Evolutionary conservation across 2,329 filamentous ascomycete genomes (phyloP).

Genomic region (Zymoseptoria passerinii): DNA sequence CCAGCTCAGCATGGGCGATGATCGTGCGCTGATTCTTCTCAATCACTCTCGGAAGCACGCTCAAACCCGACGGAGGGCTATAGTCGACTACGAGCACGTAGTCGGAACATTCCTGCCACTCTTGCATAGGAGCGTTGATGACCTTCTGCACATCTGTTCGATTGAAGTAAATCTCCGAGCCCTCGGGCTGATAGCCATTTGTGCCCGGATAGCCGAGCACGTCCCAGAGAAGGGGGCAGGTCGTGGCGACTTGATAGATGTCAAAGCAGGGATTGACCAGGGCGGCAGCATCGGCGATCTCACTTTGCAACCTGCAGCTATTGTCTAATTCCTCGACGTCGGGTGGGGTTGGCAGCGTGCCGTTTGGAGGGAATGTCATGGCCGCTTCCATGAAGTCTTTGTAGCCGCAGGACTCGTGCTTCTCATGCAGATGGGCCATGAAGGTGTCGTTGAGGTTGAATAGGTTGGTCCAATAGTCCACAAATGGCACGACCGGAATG

Average conservation of each 20-base stretch:
- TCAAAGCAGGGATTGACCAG: slow-evolving; percentile 70
- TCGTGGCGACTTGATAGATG: slow-evolving; percentile 63
- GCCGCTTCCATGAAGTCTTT: slow-evolving; percentile 52
- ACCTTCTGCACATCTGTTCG: slow-evolving; percentile 31
- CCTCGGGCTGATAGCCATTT: slow-evolving; percentile 54
- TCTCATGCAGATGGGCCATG: slow-evolving; percentile 43
- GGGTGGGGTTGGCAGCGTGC: slow-evolving; percentile 48
- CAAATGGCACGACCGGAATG: slow-evolving; percentile 48
- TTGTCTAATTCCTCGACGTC: slow-evolving; percentile 36
- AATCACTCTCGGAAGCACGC: slow-evolving; percentile 60
- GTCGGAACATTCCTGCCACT: slow-evolving; percentile 51
- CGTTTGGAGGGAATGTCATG: slow-evolving; percentile 59
- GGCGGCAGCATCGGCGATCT: slow-evolving; percentile 47
- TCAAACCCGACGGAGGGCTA: slow-evolving; percentile 47
- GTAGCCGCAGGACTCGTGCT: slow-evolving; percentile 52
- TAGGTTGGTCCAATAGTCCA: slow-evolving; percentile 52
- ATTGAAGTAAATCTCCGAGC: slow-evolving; percentile 44
- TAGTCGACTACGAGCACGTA: slow-evolving; percentile 45
- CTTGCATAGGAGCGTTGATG: slow-evolving; percentile 50
- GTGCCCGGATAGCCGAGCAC: slow-evolving; percentile 61
- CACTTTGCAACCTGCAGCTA: slow-evolving; percentile 43
- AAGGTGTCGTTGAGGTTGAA: slow-evolving; percentile 58
- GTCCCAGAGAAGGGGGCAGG: slow-evolving; percentile 63
- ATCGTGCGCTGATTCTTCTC: slow-evolving; percentile 65
- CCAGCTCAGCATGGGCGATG: slow-evolving; percentile 62